Conservation (phyloP, 2,329 filamentous ascomycete species). For the Knoxdaviesia capensis region DNA sequence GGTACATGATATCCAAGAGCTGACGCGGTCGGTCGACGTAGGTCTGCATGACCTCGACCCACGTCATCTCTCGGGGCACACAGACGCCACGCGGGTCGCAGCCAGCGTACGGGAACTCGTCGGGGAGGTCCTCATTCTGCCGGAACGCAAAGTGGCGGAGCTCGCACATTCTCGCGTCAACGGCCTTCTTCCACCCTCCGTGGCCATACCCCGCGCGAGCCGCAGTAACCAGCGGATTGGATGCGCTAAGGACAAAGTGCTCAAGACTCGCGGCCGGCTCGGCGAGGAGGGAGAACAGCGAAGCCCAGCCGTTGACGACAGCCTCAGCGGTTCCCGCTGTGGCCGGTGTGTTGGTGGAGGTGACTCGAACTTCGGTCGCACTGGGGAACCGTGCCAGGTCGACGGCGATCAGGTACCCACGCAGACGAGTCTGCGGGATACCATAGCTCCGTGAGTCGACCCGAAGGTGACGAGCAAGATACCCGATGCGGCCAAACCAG, state of each 20-base stretch:
- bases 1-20: conserved; percentile 38
- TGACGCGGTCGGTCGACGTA: conserved; percentile 44
- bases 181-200: conserved; percentile 16
- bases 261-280: too few relatives aligned
- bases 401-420: conserved; percentile 40
- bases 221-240: not conserved
- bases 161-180: conserved; percentile 35
- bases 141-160: conserved; percentile 38
- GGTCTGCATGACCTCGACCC: conserved; percentile 24
- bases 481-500: conserved; percentile 27
- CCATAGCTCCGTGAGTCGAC: conserved; percentile 55
- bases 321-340: conserved; percentile 2
- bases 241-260: too few relatives aligned
- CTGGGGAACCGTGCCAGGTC: conserved; percentile 8
- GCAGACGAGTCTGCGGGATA: conserved; percentile 46
- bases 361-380: too few relatives aligned
- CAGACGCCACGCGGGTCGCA: conserved; percentile 33
- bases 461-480: conserved; percentile 24
- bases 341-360: too few relatives aligned
- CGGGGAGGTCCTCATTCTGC: conserved; percentile 22
- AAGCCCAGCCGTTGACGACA: conserved; percentile 20
- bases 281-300: too few relatives aligned
- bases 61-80: conserved; percentile 32
- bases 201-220: too few relatives aligned
- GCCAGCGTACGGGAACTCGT: conserved; percentile 35